Evolutionary conservation across 345 rosid species (phyloP).

Genomic region (Xanthoceras sorbifolium): DNA sequence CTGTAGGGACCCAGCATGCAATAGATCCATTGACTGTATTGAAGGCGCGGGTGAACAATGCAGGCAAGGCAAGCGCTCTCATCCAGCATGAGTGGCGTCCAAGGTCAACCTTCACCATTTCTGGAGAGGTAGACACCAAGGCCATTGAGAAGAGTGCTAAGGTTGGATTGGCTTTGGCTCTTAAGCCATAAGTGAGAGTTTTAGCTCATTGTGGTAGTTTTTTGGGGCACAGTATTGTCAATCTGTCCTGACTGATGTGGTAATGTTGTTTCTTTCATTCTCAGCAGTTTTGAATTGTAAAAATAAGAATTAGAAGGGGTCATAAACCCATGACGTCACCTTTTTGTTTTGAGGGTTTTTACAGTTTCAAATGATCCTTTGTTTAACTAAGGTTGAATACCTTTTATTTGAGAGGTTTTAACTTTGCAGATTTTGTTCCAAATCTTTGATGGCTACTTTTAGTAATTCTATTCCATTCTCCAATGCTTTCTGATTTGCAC

Average conservation of each 20-base stretch:
- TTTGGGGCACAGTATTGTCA: constrained; percentile 21
- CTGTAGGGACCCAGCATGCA: constrained; percentile 74
- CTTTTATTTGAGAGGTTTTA: constrained; percentile 10
- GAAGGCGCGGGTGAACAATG: constrained; percentile 78
- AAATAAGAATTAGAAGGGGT: constrained; percentile 35
- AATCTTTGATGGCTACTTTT: not conserved
- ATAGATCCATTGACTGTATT: constrained; percentile 73
- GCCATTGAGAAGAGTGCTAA: constrained; percentile 80
- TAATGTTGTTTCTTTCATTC: constrained; percentile 21
- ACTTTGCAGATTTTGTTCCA: not conserved
- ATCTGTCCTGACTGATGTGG: constrained; percentile 22
- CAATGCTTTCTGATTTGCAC: not conserved
- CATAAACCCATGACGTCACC: constrained; percentile 14
- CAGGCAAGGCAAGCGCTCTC: constrained; percentile 70
- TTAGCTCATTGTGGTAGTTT: constrained; percentile 1
- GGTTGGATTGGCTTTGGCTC: constrained; percentile 83
- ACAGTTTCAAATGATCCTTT: not conserved
- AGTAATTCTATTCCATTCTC: not conserved
- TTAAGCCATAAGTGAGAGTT: constrained; percentile 59
- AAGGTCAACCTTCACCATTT: constrained; percentile 66
- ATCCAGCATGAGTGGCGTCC: constrained; percentile 96
- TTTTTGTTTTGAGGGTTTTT: constrained; percentile 2
- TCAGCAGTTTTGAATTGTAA: constrained; percentile 32
- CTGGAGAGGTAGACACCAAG: constrained; percentile 90
- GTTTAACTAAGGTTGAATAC: constrained; percentile 14